Evolutionary conservation across 1,284 basidiomycete species (phyloP).

Genomic region (Moesziomyces antarcticus): DNA sequence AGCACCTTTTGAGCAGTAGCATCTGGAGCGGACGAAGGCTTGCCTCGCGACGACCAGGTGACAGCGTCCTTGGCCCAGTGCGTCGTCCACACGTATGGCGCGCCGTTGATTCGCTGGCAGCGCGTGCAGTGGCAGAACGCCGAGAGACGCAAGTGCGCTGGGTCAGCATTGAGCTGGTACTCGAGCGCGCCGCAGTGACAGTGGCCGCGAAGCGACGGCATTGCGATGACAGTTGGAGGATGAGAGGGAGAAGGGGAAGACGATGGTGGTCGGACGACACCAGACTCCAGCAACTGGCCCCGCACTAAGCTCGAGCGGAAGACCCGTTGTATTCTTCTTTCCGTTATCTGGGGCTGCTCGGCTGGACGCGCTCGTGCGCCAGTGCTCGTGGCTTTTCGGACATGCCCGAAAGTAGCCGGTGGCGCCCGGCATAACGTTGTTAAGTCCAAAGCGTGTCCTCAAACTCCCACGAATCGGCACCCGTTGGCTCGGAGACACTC

Average conservation of each 20-base stretch:
- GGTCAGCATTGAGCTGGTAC: constrained; percentile 26
- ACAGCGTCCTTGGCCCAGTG: constrained; percentile 55
- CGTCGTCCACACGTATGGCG: constrained; percentile 58
- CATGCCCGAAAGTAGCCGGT: constrained; percentile 3
- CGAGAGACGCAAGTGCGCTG: constrained; percentile 41
- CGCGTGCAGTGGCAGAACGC: constrained; percentile 60
- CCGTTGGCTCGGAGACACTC: no score
- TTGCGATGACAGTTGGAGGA: background rate
- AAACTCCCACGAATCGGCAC: no score
- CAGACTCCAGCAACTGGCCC: background rate
- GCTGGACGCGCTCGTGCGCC: background rate
- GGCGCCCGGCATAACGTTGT: no score
- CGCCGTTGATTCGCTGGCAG: constrained; percentile 60
- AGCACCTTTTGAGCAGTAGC: constrained; percentile 16
- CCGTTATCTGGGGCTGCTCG: constrained; percentile 2
- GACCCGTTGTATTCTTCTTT: background rate
- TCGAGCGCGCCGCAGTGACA: constrained; percentile 49
- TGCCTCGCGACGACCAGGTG: constrained; percentile 38
- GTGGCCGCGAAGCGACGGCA: constrained; percentile 40
- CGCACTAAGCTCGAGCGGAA: background rate
- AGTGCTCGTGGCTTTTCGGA: constrained; percentile 9
- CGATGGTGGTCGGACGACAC: constrained; percentile 20
- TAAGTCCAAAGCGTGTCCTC: no score
- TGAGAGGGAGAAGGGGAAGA: background rate
- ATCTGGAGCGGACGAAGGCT: constrained; percentile 1